phyloP scores from a whole-genome alignment of 1,284 basidiomycete genomes.

The Malassezia brasiliensis region DNA sequence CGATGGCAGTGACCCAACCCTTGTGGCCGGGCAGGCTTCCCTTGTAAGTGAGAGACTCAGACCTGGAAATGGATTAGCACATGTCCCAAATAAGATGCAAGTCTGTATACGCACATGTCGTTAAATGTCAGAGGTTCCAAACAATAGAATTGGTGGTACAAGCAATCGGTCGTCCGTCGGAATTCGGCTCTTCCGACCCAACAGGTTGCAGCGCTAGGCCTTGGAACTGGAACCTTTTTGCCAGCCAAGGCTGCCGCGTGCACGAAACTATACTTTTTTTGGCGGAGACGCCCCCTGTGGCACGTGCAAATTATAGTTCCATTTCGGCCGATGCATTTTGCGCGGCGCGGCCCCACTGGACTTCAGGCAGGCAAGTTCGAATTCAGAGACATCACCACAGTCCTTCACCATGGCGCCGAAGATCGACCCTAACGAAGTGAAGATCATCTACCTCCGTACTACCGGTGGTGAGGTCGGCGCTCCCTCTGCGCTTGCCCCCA shows the following conservation, averaged over 20 bases:
- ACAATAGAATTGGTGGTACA: constrained; percentile 15
- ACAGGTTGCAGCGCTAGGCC: neutral
- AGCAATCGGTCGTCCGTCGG: constrained; percentile 7
- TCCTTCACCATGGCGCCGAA: constrained; percentile 44
- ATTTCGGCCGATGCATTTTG: constrained; percentile 11
- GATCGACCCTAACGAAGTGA: constrained; percentile 78
- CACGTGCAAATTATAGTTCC: constrained; percentile 15
- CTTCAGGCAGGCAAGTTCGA: neutral
- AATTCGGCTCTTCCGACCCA: constrained; percentile 4
- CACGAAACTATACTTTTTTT: constrained; percentile 16
- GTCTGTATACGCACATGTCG: constrained; percentile 10
- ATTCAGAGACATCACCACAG: constrained; percentile 24
- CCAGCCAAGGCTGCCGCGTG: constrained; percentile 3
- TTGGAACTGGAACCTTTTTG: constrained; percentile 9
- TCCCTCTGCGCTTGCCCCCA: constrained; percentile 94
- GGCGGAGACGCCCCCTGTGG: neutral
- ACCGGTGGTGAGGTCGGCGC: constrained; percentile 99
- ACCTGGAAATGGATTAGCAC: constrained; percentile 7
- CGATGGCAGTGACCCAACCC: constrained; percentile 84
- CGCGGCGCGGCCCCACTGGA: neutral
- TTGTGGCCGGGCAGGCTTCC: constrained; percentile 77
- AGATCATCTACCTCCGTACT: constrained; percentile 98
- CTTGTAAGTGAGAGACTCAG: constrained; percentile 45
- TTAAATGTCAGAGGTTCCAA: constrained; percentile 15
- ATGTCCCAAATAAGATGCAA: neutral